Percentiles rank a stretch among this genome's conserved stretches.
Evolutionary conservation across 495 filamentous ascomycete species (phyloP).

Genomic region (Daldinia bambusicola): DNA sequence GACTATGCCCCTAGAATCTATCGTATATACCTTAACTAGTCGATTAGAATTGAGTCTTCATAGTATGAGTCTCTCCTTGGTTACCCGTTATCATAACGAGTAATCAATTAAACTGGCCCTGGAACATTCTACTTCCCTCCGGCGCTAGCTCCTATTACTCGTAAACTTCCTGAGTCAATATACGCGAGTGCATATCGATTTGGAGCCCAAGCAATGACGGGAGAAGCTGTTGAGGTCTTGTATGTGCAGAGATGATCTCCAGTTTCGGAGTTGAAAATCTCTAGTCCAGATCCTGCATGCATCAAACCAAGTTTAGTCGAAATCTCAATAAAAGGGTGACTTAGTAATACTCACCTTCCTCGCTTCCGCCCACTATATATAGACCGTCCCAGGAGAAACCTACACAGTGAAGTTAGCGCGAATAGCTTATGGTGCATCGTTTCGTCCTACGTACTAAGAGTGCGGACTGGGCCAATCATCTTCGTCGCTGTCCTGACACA

Average conservation of each 20-base stretch:
- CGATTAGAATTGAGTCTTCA: background rate
- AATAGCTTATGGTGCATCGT: background rate
- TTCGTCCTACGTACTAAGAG: constrained; percentile 65
- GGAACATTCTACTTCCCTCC: constrained; percentile 52
- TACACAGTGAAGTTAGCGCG: constrained; percentile 35
- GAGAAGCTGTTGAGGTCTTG: constrained; percentile 70
- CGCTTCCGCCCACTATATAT: constrained; percentile 84
- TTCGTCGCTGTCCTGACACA: constrained; percentile 82
- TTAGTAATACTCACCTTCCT: constrained; percentile 69
- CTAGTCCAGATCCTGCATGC: constrained; percentile 63
- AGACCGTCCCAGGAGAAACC: constrained; percentile 90
- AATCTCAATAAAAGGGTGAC: constrained; percentile 28
- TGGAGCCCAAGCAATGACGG: constrained; percentile 89
- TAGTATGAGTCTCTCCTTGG: background rate
- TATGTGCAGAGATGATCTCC: constrained; percentile 87
- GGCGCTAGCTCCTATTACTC: constrained; percentile 74
- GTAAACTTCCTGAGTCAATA: constrained; percentile 81
- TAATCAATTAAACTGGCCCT: background rate
- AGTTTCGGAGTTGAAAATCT: constrained; percentile 85
- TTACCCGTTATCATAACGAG: background rate
- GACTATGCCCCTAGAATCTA: background rate
- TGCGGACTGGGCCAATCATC: constrained; percentile 81
- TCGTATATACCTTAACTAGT: background rate
- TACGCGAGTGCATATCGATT: constrained; percentile 90
- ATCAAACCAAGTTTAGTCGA: constrained; percentile 28